phyloP scores from a whole-genome alignment of 108 stramenopile genomes.

The Bacterosira constricta region DNA sequence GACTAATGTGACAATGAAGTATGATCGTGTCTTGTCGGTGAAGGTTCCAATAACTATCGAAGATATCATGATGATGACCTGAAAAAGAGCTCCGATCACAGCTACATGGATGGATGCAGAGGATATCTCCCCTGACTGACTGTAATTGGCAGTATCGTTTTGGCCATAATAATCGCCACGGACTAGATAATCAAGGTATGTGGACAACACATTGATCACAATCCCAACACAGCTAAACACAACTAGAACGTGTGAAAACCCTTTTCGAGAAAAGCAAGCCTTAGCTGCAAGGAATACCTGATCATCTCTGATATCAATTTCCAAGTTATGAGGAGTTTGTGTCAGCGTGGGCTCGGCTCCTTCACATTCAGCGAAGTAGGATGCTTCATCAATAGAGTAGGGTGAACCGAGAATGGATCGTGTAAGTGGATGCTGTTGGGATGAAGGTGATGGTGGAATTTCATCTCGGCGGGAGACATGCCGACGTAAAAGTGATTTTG shows the following conservation, averaged over 20 bases:
- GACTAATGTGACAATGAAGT: constrained; percentile 72
- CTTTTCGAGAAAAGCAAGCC: constrained; percentile 77
- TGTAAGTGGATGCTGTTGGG: background rate
- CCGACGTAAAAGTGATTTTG: constrained; percentile 22
- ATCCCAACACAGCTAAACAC: constrained; percentile 80
- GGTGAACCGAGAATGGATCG: constrained; percentile 18
- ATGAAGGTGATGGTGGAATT: background rate
- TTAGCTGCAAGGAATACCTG: constrained; percentile 71
- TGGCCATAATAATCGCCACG: constrained; percentile 51
- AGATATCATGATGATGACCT: constrained; percentile 84
- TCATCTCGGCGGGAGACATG: constrained; percentile 8
- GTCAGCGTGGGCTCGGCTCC: constrained; percentile 81
- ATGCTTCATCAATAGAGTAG: constrained; percentile 33
- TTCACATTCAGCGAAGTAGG: constrained; percentile 29
- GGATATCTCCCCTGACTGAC: constrained; percentile 3
- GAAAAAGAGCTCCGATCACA: constrained; percentile 81
- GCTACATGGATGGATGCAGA: constrained; percentile 78
- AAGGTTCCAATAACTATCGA: constrained; percentile 77
- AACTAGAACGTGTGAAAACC: constrained; percentile 78
- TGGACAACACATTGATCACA: constrained; percentile 83
- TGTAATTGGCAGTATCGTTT: background rate
- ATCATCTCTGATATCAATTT: constrained; percentile 87
- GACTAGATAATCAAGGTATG: constrained; percentile 87
- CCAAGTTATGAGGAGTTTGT: constrained; percentile 74
- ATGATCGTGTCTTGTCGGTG: constrained; percentile 79